These are phyloP conservation scores for Aethionema arabicum DNA, from an alignment of 345 rosid genomes.

Conservation along the genomic window DNA sequence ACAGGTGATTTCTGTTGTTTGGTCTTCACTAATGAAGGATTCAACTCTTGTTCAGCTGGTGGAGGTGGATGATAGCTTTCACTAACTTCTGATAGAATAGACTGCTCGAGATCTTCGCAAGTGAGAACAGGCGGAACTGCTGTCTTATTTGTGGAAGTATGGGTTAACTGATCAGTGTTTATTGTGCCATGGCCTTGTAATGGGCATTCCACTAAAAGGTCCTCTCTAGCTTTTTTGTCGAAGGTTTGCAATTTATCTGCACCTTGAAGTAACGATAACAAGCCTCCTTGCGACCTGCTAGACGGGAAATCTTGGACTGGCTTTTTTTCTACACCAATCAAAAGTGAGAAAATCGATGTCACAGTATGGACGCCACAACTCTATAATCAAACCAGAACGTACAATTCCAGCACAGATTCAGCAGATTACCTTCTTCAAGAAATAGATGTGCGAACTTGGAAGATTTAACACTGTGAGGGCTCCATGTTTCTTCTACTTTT, in stretches of 20 bases:
- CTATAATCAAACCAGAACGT: background rate
- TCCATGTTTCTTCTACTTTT: conserved; percentile 50
- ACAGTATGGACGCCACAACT: background rate
- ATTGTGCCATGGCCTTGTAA: conserved; percentile 45
- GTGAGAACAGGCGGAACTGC: conserved; percentile 73
- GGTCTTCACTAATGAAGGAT: conserved; percentile 37
- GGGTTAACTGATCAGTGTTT: conserved; percentile 32
- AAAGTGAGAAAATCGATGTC: conserved; percentile 8
- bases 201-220: conserved; percentile 34
- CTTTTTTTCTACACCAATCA: conserved; percentile 59
- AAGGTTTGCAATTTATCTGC: conserved; percentile 58
- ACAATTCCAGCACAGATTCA: conserved; percentile 15
- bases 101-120: conserved; percentile 97
- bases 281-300: conserved; percentile 47
- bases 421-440: conserved; percentile 72
- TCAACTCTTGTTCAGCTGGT: conserved; percentile 39
- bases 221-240: conserved; percentile 42
- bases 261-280: conserved; percentile 78
- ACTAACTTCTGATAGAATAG: conserved; percentile 70
- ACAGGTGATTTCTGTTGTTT: conserved; percentile 47
- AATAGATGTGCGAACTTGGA: conserved; percentile 92
- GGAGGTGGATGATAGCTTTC: conserved; percentile 45
- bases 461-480: conserved; percentile 50
- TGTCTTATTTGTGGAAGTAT: conserved; percentile 36
- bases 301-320: conserved; percentile 46